Base-by-base conservation (phyloP, 2,329 filamentous ascomycete species). In the Cladosporium sp. region DNA sequence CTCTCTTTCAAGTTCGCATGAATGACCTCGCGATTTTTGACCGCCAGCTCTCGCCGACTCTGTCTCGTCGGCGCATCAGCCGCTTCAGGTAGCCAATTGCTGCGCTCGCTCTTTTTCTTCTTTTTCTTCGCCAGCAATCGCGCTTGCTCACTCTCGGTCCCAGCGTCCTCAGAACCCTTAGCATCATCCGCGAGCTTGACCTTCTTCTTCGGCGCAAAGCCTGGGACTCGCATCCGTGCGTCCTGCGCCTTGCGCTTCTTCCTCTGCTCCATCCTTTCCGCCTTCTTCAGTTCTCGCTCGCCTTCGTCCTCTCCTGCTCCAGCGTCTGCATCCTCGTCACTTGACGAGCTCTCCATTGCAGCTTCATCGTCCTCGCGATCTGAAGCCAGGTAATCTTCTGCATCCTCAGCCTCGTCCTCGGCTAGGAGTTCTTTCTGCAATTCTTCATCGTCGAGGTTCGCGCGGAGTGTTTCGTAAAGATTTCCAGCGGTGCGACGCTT, bases 231-330 rank as follows among this genome's bases (percentile, higher is more conserved):
- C 5, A 88, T 85, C 60, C 92, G 86, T 28, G 85, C 86, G 61
- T 92, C 86, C 67, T 89, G 86, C 1, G 88, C 85, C 70, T 93
- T 95, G 65, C 91, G 86, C 75, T 96, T 96, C 72, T 90, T 90
- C 3, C 82, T 84, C 59, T 81, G 84, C 66, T 88, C 88, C 60
- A 84, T 85, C 65, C 86, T 87, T 59, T 88, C 90, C 66, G 88
- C 84, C 63, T 84, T 87, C 74, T 94, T 86, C 57, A 99, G 74
- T 74, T 96, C 91, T 67, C 87, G 88, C 75, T 99, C 94, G 36
- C 94, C 94, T 59, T 90, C 89, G 4, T 94, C 73, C 42, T 96
- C 90, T 64, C 94, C 85, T 19, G 81, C 74, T 20, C 67, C 72
- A 34, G 66, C 72, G 74, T 60, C 88, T 80, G 54, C 85, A 79